These are phyloP conservation scores for Limtongozyma cylindracea DNA, from an alignment of 805 yeast species.

Conservation along the genomic window DNA sequence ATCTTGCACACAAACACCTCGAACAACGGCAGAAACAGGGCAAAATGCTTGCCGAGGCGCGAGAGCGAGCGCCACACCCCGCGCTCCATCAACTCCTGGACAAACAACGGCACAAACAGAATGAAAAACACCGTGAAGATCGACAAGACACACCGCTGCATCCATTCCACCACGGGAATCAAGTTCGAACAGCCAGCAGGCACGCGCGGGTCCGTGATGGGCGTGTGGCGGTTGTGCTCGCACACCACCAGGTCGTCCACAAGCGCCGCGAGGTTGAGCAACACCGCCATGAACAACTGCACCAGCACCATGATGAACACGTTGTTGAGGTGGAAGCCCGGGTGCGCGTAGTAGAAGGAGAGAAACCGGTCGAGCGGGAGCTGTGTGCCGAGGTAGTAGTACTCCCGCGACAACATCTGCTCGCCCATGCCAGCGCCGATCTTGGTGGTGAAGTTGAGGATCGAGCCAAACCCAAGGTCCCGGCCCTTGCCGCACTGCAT, in stretches of 20 bases:
- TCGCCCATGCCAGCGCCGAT: conserved; percentile 88
- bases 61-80: conserved; percentile 48
- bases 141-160: conserved; percentile 45
- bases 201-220: conserved; percentile 30
- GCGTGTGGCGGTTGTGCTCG: conserved; percentile 26
- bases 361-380: conserved; percentile 56
- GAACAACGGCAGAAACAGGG: conserved; percentile 51
- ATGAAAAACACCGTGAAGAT: conserved; percentile 52
- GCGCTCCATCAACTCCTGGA: conserved; percentile 55
- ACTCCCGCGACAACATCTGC: conserved; percentile 63
- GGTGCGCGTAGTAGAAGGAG: conserved; percentile 67
- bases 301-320: conserved; percentile 44
- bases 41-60: conserved; percentile 38
- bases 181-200: conserved; percentile 56
- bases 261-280: conserved; percentile 36
- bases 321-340: conserved; percentile 68
- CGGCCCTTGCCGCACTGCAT: conserved; percentile 75
- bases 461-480: conserved; percentile 67
- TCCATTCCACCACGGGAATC: conserved; percentile 50
- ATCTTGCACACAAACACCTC: conserved; percentile 62
- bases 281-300: conserved; percentile 25
- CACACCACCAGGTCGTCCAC: conserved; percentile 38
- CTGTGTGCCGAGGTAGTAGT: conserved; percentile 55
- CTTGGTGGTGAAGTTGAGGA: conserved; percentile 58
- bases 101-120: conserved; percentile 50